Evolutionary conservation across 2,329 filamentous ascomycete species (phyloP), one percentile per base, ranked within the genome.

Genomic region (Colletotrichum spinosum): DNA sequence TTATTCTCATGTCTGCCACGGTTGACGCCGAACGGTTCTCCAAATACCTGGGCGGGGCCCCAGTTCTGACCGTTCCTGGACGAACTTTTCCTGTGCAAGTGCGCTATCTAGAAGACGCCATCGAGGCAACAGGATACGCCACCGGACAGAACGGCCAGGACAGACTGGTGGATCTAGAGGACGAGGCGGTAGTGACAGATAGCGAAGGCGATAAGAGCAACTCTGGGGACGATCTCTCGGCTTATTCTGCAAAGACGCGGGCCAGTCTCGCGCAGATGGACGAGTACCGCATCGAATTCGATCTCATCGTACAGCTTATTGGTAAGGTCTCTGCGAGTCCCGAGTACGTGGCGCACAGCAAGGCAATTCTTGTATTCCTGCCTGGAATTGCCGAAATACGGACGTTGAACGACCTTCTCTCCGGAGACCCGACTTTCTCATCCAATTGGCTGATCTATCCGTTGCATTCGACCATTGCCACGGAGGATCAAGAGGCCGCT

Each of bases 1-100:
- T 99, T 17, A 86, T 99, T 42, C 85, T 99, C 52, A 99, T 99
- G 96, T 98, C 95, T 70, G 96, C 96, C 10, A 99, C 96, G 0
- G 93, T 99, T 8, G 93, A 99, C 76, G 93, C 96, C 0, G 90
- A 95, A 65, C 90, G 90, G 13, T 97, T 99, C 75, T 97, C 96
- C 0, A 87, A 88, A 10, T 99, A 98, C 74, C 86, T 99, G 2
- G 90, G 90, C 60, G 89, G 90, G 5, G 95, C 95, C 1, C 95
- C 95, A 0, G 89, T 98, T 45, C 82, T 99, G 58, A 94, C 92
- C 65, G 93, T 99, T 12, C 96, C 96, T 2, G 96, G 96, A 0
- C 88, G 96, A 51, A 98, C 95, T 0, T 99, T 97, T 73, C 95
- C 96, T 0, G 96, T 99, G 2, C 85, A 93, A 70, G 92, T 94